Percentiles rank a stretch among this genome's conserved stretches.
Evolutionary conservation across 495 filamentous ascomycete genomes (phyloP).

Genomic region (Neurospora sp.): DNA sequence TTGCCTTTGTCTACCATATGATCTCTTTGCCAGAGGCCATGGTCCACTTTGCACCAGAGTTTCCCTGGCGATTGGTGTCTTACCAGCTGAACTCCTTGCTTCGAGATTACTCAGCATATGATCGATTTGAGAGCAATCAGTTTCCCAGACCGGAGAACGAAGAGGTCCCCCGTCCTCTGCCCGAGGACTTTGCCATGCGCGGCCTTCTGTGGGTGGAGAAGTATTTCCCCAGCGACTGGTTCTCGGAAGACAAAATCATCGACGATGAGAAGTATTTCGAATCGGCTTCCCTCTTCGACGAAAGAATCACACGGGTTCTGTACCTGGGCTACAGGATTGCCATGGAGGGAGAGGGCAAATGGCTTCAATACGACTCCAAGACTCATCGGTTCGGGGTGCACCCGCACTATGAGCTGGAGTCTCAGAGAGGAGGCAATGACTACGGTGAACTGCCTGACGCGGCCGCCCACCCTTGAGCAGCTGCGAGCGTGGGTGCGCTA

Average conservation of each 20-base stretch:
- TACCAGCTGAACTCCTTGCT: constrained; percentile 55
- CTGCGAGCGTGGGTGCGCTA: not conserved
- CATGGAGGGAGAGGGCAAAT: constrained; percentile 14
- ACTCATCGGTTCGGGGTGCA: constrained; percentile 23
- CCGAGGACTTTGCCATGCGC: constrained; percentile 75
- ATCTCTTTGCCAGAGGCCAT: constrained; percentile 42
- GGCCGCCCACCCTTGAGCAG: not conserved
- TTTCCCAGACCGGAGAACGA: constrained; percentile 47
- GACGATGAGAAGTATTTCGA: constrained; percentile 72
- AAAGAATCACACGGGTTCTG: constrained; percentile 61
- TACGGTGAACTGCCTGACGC: constrained; percentile 21
- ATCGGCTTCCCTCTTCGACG: constrained; percentile 49
- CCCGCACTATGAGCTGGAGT: constrained; percentile 15
- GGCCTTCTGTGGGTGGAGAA: constrained; percentile 61
- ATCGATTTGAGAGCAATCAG: constrained; percentile 36
- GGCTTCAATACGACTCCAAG: constrained; percentile 24
- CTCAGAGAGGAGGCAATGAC: constrained; percentile 8
- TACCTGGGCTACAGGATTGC: constrained; percentile 59
- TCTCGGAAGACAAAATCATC: constrained; percentile 55
- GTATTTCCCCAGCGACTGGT: constrained; percentile 64
- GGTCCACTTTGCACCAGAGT: constrained; percentile 21
- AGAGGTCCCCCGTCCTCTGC: constrained; percentile 46
- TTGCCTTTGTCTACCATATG: constrained; percentile 59
- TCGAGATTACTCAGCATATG: constrained; percentile 28
- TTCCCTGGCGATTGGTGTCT: constrained; percentile 62